A percentile compares a stretch with the other conserved stretches of the same genome.
Evolutionary conservation across 2,329 filamentous ascomycete genomes (phyloP).

Genomic region (Colletotrichum spaethianum): DNA sequence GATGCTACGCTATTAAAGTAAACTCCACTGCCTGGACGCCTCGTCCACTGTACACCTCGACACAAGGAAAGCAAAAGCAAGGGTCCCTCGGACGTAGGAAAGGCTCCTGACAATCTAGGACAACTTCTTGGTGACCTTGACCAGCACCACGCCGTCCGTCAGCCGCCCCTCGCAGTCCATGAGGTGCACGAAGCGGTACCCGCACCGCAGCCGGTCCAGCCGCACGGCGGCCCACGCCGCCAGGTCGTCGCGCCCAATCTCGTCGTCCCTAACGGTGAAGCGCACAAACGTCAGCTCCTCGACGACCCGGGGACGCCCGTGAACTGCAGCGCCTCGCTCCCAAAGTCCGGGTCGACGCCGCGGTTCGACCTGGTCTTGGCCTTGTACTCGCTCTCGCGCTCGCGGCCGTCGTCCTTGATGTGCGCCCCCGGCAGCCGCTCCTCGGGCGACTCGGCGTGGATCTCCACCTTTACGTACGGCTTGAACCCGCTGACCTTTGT

Average conservation of each 20-base stretch:
- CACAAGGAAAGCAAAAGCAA: neutral
- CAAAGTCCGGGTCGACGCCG: conserved; percentile 75
- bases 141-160: conserved; percentile 78
- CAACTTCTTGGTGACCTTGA: conserved; percentile 78
- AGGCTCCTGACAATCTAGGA: conserved; percentile 31
- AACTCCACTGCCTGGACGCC: neutral
- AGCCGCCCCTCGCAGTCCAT: conserved; percentile 77
- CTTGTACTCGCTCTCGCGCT: conserved; percentile 66
- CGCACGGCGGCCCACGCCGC: conserved; percentile 92
- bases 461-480: conserved; percentile 86
- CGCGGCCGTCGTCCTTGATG: conserved; percentile 56
- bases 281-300: conserved; percentile 81
- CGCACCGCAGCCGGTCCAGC: conserved; percentile 82
- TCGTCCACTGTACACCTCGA: neutral
- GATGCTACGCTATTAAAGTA: conserved; percentile 6
- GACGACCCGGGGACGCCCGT: conserved; percentile 67
- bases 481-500: conserved; percentile 71
- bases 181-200: conserved; percentile 84
- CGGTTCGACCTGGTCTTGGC: conserved; percentile 70
- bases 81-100: too few species aligned
- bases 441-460: conserved; percentile 82
- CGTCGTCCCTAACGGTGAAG: conserved; percentile 91
- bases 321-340: conserved; percentile 71
- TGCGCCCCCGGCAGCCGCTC: conserved; percentile 54
- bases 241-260: conserved; percentile 82